These are phyloP conservation scores for Talaromyces albobiverticillius DNA, from an alignment of 2,329 filamentous ascomycete genomes.

Conservation along the genomic window DNA sequence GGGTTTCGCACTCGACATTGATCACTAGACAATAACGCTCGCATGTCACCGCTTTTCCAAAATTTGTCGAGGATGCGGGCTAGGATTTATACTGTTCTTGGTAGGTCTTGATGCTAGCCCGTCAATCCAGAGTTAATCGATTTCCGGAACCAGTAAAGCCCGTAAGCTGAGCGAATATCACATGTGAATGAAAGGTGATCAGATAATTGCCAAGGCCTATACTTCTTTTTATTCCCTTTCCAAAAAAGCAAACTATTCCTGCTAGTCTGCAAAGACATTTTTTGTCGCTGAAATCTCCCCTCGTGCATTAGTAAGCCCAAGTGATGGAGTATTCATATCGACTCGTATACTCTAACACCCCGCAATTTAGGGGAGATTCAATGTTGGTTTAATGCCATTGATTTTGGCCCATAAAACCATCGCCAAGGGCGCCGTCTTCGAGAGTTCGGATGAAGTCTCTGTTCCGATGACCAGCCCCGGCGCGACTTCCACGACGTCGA, in stretches of 20 bases:
- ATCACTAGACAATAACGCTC: background rate
- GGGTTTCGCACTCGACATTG: constrained; percentile 1
- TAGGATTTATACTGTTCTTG: background rate
- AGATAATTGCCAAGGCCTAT: background rate
- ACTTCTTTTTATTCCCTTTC: background rate
- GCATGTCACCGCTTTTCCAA: background rate
- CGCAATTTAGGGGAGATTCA: background rate
- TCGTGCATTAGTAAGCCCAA: background rate
- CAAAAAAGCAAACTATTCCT: background rate
- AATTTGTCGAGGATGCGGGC: background rate
- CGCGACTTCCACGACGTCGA: constrained; percentile 72
- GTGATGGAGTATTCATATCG: background rate
- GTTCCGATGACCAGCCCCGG: constrained; percentile 54
- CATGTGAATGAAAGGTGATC: background rate
- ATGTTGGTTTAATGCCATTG: constrained; percentile 61
- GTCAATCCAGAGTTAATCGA: background rate
- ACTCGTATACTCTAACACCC: background rate
- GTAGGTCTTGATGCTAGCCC: background rate
- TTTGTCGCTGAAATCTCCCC: background rate
- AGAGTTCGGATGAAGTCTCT: constrained; percentile 92
- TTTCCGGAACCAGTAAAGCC: background rate
- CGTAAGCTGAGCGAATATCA: background rate
- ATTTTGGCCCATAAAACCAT: constrained; percentile 76
- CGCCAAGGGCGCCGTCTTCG: constrained; percentile 90
- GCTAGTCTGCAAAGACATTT: background rate